Conservation (phyloP, 441 rosid genomes). For the Jatropha multifida region DNA sequence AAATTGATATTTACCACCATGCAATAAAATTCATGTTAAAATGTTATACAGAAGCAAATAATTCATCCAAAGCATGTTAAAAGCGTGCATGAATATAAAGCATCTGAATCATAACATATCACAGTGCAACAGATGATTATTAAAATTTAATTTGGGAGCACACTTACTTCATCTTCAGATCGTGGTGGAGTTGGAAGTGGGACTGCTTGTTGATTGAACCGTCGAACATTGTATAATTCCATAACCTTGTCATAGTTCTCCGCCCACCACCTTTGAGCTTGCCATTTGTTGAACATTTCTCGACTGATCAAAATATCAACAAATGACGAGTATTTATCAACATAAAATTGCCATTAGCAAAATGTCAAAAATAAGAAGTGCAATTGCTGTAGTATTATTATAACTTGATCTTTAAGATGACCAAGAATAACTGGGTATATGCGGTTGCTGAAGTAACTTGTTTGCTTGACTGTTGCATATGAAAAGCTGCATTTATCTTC, state of each 20-base stretch:
- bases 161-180: conserved; percentile 74
- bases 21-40: conserved; percentile 4
- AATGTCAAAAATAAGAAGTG: conserved; percentile 12
- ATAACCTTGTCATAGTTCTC: conserved; percentile 87
- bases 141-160: conserved; percentile 9
- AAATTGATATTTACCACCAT: neutral
- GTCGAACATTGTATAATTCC: conserved; percentile 91
- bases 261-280: conserved; percentile 98
- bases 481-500: neutral
- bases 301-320: conserved; percentile 57
- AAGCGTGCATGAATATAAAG: neutral
- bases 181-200: conserved; percentile 69
- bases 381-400: neutral
- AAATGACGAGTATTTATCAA: conserved; percentile 10
- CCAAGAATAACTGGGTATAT: neutral
- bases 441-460: neutral
- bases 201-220: conserved; percentile 58
- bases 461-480: neutral
- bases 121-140: neutral
- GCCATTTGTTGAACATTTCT: conserved; percentile 92
- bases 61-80: neutral
- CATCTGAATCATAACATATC: neutral
- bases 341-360: neutral
- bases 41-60: neutral
- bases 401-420: neutral